Conservation (phyloP, 2,329 filamentous ascomycete species). For the Fusarium burgessii region DNA sequence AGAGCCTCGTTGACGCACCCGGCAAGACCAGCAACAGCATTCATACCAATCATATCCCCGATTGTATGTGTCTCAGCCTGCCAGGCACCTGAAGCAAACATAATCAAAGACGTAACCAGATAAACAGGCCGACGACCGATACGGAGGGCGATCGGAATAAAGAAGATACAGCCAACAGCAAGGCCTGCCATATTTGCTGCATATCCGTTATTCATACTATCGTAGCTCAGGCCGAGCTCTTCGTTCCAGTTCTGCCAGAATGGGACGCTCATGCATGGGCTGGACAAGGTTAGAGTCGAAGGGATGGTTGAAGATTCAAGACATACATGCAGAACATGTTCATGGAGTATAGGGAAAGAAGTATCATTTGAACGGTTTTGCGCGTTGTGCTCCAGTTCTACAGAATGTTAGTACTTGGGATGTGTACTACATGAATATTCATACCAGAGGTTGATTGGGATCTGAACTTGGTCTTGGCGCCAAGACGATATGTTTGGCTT, state of each 20-base stretch:
- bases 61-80: slow-evolving; percentile 38
- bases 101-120: slow-evolving; percentile 38
- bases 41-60: slow-evolving; percentile 40
- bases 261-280: slow-evolving; percentile 35
- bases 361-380: slow-evolving; percentile 25
- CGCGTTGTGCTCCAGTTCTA: slow-evolving; percentile 36
- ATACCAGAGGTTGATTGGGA: slow-evolving; percentile 35
- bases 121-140: slow-evolving; percentile 50
- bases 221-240: slow-evolving; percentile 37
- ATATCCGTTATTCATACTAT: slow-evolving; percentile 42
- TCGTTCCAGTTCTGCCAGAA: slow-evolving; percentile 36
- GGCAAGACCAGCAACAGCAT: slow-evolving; percentile 49
- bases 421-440: not conserved
- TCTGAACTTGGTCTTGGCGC: slow-evolving; percentile 36
- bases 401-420: not conserved
- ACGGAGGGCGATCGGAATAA: slow-evolving; percentile 50
- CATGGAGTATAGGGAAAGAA: slow-evolving; percentile 31
- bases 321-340: slow-evolving; percentile 39
- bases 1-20: slow-evolving; percentile 54
- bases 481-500: slow-evolving; percentile 26
- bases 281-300: not conserved
- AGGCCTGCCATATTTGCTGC: slow-evolving; percentile 48
- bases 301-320: fast-evolving
- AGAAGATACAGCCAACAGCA: slow-evolving; percentile 49
- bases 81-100: slow-evolving; percentile 44